Evolutionary conservation across 2,329 filamentous ascomycete species (phyloP), one percentile per base, ranked within the genome.

Genomic region (Nemania sp.): DNA sequence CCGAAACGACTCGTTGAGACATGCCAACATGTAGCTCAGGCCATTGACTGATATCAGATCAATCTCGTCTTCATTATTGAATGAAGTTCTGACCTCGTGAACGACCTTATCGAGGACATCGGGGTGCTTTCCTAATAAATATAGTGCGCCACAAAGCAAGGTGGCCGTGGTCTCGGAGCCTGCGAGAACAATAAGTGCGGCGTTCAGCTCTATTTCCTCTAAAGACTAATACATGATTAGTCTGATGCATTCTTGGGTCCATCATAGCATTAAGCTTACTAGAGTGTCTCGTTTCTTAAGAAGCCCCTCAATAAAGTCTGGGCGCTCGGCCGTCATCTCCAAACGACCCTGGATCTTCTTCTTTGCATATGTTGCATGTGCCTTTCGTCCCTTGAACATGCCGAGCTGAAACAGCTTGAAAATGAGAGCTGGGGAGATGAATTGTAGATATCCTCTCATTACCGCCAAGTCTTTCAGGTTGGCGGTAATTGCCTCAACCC

Each of bases 1-100:
- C 5, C 79, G 72, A 51, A 81, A 62, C 2, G 70, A 62, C 67
- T 81, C 79, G 34, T 80, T 73, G 5, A 81, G 69, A 51, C 69
- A 72, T 3, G 79, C 79, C 12, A 74, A 67, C 67, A 81, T 73
- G 53, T 81, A 81, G 2, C 64, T 21, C 1, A 80, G 64, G 1
- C 65, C 58, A 37, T 63, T 63, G 6, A 76, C 72, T 2, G 51
- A 57, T 20, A 60, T 48, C 13, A 60, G 17, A 42, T 60, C 37
- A 12, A 64, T 64, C 18, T 79, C 74, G 0, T 75, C 70, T 21
- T 75, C 71, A 0, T 42, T 69, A 4, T 67, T 65, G 59, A 80
- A 80, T 0, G 69, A 25, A 0, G 68, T 62, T 2, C 78, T 74
- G 7, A 81, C 70, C 67, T 81, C 79, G 1, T 71, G 20, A 2